phyloP scores from a whole-genome alignment of 164 flowering plant species.

The Platanus orientalis region DNA sequence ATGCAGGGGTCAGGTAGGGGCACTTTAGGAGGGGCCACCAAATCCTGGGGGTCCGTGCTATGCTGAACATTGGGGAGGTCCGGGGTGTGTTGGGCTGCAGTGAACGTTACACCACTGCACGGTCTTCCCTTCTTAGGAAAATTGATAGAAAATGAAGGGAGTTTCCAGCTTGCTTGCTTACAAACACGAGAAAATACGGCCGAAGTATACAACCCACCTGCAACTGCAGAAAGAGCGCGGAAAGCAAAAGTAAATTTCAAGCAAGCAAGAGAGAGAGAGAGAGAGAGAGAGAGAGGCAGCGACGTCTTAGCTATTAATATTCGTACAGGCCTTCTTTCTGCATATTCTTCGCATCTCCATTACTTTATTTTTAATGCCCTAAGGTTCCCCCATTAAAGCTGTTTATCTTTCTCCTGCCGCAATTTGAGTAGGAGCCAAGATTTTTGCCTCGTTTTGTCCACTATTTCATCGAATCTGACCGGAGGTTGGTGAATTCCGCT shows the following conservation, averaged over 20 bases:
- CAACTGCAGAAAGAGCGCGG: background rate
- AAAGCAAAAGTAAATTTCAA: slow-evolving; percentile 5
- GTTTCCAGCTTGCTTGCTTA: too few species aligned
- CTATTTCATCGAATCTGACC: background rate
- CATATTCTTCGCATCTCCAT: slow-evolving; percentile 27
- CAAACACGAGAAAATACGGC: too few species aligned
- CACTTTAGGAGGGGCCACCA: too few species aligned
- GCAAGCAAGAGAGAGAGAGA: slow-evolving; percentile 5
- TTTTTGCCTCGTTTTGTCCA: background rate
- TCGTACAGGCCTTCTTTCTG: background rate
- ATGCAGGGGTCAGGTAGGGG: too few species aligned
- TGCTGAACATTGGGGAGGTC: too few species aligned
- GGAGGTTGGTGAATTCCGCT: background rate
- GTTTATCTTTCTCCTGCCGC: background rate
- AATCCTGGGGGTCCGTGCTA: too few species aligned
- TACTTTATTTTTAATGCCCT: background rate
- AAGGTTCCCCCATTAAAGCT: background rate
- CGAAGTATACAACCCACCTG: background rate
- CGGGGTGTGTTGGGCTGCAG: too few species aligned
- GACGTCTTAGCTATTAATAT: slow-evolving; percentile 4
- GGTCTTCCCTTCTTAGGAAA: too few species aligned
- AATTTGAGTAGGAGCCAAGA: background rate
- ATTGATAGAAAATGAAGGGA: too few species aligned
- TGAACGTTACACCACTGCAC: too few species aligned
- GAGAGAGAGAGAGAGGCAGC: background rate